Conservation (phyloP, 2,329 filamentous ascomycete species). For the Volutella citrinella region DNA sequence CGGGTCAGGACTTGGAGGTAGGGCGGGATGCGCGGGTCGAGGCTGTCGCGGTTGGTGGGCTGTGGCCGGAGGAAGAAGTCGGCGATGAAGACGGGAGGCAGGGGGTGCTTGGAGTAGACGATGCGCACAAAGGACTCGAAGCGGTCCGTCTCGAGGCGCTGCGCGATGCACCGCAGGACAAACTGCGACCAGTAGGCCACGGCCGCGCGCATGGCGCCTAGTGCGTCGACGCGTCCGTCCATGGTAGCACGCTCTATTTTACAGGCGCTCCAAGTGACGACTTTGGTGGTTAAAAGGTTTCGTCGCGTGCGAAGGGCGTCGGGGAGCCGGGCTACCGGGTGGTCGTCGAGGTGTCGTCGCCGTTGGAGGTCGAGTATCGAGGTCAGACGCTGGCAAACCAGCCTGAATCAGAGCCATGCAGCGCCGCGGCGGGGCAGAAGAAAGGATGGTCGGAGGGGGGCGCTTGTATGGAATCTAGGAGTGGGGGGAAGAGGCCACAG, state of each 20-base stretch:
- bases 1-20: conserved; percentile 57
- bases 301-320: too few relatives aligned
- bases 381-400: too few relatives aligned
- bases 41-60: conserved; percentile 42
- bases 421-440: too few relatives aligned
- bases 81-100: conserved; percentile 51
- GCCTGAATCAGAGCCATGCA: too few relatives aligned
- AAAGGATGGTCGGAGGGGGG: too few relatives aligned
- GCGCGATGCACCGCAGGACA: conserved; percentile 45
- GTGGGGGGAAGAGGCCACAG: too few relatives aligned
- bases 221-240: conserved; percentile 21
- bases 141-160: conserved; percentile 49
- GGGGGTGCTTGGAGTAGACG: conserved; percentile 48
- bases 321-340: too few relatives aligned
- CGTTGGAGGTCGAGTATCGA: too few relatives aligned
- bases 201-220: conserved; percentile 24
- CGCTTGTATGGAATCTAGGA: too few relatives aligned
- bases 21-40: conserved; percentile 58
- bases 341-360: too few relatives aligned
- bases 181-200: conserved; percentile 49
- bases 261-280: too few relatives aligned
- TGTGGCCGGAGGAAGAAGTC: conserved; percentile 58
- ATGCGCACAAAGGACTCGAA: conserved; percentile 52
- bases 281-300: too few relatives aligned
- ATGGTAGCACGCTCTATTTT: conserved; percentile 22